These are phyloP conservation scores for Tricholoma furcatifolium DNA, from an alignment of 768 basidiomycete genomes.

Conservation along the genomic window DNA sequence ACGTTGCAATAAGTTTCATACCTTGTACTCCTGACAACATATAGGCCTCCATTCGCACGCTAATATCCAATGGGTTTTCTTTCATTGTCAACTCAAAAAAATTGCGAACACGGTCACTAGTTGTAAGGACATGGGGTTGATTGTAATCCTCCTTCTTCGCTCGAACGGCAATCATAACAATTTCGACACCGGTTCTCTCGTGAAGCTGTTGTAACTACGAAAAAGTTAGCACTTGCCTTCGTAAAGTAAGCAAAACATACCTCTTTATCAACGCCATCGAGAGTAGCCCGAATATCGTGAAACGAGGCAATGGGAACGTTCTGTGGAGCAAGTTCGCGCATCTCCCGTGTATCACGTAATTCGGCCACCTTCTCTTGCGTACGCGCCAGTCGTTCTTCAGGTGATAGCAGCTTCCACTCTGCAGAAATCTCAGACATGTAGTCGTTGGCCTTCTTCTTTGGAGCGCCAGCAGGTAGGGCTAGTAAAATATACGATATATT, in stretches of 20 bases:
- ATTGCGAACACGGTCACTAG: background rate
- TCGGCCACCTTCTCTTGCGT: background rate
- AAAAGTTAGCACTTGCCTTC: background rate
- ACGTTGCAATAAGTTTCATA: background rate
- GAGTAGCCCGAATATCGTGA: background rate
- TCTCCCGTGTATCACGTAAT: background rate
- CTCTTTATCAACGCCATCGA: background rate
- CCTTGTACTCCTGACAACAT: background rate
- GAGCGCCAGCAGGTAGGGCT: too few relatives aligned
- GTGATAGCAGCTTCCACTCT: background rate
- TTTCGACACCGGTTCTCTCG: background rate
- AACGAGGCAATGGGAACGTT: too few relatives aligned
- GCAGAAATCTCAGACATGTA: background rate
- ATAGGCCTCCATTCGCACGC: background rate
- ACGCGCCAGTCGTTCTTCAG: background rate
- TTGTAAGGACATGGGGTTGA: background rate
- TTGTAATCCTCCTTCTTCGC: too few relatives aligned
- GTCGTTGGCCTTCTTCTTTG: constrained; percentile 5
- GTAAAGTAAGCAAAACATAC: background rate
- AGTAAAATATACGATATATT: background rate
- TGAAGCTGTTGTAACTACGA: too few relatives aligned
- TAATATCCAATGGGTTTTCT: background rate
- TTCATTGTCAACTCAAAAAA: background rate
- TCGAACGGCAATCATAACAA: background rate
- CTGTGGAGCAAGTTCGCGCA: background rate